phyloP scores from a whole-genome alignment of 345 rosid genomes.

The Salix arbutifolia region DNA sequence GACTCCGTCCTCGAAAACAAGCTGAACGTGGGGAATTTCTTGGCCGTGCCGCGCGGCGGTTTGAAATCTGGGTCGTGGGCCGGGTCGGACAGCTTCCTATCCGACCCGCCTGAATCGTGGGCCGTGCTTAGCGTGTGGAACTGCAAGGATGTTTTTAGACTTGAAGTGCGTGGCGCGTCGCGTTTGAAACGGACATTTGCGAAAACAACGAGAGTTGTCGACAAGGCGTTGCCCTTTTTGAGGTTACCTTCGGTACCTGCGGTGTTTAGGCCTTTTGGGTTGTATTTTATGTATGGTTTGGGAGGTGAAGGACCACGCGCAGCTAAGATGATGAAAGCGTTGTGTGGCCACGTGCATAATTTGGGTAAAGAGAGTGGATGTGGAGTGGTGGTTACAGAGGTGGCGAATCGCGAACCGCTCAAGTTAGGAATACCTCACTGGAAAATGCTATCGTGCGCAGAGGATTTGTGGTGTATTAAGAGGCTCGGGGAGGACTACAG shows the following conservation, averaged over 20 bases:
- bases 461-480: conserved; percentile 88
- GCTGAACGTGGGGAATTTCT: conserved; percentile 67
- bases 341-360: conserved; percentile 82
- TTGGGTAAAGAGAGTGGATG: conserved; percentile 65
- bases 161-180: conserved; percentile 80
- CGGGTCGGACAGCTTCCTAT: conserved; percentile 54
- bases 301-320: conserved; percentile 88
- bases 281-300: conserved; percentile 80
- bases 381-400: conserved; percentile 77
- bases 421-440: conserved; percentile 71
- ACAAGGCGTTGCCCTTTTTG: conserved; percentile 67
- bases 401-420: conserved; percentile 64
- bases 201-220: conserved; percentile 57
- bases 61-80: conserved; percentile 38
- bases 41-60: conserved; percentile 67
- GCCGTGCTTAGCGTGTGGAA: conserved; percentile 86
- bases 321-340: conserved; percentile 49
- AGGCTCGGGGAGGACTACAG: conserved; percentile 75
- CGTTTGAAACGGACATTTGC: conserved; percentile 49
- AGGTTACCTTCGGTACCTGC: conserved; percentile 80
- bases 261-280: conserved; percentile 71
- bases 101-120: conserved; percentile 85
- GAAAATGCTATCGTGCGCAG: conserved; percentile 69
- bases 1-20: conserved; percentile 74
- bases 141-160: conserved; percentile 64